These are phyloP conservation scores for Tricharina praecox DNA, from an alignment of 495 filamentous ascomycete species.

Conservation along the genomic window DNA sequence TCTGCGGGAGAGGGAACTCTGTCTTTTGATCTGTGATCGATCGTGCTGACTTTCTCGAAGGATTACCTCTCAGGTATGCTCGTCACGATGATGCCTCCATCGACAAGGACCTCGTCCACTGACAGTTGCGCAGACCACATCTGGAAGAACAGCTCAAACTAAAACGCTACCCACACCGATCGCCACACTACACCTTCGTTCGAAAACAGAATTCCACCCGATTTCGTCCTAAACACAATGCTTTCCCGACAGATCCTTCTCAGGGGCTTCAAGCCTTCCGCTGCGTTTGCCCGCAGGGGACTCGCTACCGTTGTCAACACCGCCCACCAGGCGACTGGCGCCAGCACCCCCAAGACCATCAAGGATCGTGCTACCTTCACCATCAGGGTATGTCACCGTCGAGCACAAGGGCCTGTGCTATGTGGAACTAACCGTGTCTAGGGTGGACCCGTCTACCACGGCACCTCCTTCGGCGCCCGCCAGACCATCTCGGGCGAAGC, in stretches of 20 bases:
- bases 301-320: constrained; percentile 57
- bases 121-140: constrained; percentile 64
- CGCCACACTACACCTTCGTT: constrained; percentile 14
- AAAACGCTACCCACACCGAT: constrained; percentile 29
- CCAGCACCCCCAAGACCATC: constrained; percentile 38
- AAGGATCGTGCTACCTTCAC: constrained; percentile 81
- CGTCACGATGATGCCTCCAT: no score
- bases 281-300: constrained; percentile 34
- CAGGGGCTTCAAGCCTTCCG: constrained; percentile 31
- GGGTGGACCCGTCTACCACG: constrained; percentile 75
- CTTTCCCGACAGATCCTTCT: constrained; percentile 36
- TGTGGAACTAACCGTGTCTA: constrained; percentile 31
- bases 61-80: constrained; percentile 84
- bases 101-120: background rate
- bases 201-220: constrained; percentile 28
- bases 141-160: constrained; percentile 85
- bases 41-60: constrained; percentile 30
- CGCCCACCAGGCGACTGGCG: constrained; percentile 33
- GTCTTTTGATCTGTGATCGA: background rate
- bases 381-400: constrained; percentile 47
- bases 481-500: constrained; percentile 88
- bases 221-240: constrained; percentile 28
- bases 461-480: constrained; percentile 83
- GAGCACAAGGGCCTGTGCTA: background rate
- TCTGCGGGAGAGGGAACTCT: background rate